These are phyloP conservation scores for Hypoxylon trugodes DNA, from an alignment of 495 filamentous ascomycete genomes.

Conservation along the genomic window DNA sequence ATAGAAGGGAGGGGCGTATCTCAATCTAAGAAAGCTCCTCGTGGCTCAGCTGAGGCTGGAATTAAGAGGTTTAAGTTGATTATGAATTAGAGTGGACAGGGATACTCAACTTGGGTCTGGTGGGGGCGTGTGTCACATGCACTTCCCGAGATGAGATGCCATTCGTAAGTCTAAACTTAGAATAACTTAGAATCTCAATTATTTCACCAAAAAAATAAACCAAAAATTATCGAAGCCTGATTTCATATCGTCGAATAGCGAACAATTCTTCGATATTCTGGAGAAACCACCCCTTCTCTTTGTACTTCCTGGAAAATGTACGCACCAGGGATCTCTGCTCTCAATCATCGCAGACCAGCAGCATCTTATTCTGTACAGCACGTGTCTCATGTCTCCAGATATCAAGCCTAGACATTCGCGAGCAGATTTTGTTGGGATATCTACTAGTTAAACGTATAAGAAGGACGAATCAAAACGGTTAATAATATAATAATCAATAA, in stretches of 20 bases:
- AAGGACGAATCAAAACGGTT: not conserved
- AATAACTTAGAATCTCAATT: constrained; percentile 8
- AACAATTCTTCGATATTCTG: not conserved
- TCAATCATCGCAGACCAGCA: constrained; percentile 21
- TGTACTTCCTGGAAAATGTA: constrained; percentile 28
- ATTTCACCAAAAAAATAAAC: too few relatives aligned
- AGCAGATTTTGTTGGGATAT: constrained; percentile 25
- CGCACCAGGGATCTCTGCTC: constrained; percentile 16
- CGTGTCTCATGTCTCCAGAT: constrained; percentile 37
- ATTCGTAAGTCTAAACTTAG: constrained; percentile 23
- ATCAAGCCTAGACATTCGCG: constrained; percentile 22
- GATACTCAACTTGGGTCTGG: constrained; percentile 10
- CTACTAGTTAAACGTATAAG: constrained; percentile 1
- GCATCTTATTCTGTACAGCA: constrained; percentile 14
- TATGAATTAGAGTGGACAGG: constrained; percentile 19
- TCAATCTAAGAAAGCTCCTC: constrained; percentile 1
- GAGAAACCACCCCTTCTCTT: not conserved
- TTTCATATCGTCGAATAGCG: not conserved
- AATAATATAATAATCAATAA: too few relatives aligned
- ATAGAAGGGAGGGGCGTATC: not conserved
- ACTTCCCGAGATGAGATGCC: constrained; percentile 17
- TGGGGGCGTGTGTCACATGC: constrained; percentile 39
- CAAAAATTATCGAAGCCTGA: too few relatives aligned
- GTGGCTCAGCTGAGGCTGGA: constrained; percentile 35
- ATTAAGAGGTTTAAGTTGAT: not conserved